phyloP scores from a whole-genome alignment of 805 yeast genomes.

The Yamadazyma takamatsuzukensis region DNA sequence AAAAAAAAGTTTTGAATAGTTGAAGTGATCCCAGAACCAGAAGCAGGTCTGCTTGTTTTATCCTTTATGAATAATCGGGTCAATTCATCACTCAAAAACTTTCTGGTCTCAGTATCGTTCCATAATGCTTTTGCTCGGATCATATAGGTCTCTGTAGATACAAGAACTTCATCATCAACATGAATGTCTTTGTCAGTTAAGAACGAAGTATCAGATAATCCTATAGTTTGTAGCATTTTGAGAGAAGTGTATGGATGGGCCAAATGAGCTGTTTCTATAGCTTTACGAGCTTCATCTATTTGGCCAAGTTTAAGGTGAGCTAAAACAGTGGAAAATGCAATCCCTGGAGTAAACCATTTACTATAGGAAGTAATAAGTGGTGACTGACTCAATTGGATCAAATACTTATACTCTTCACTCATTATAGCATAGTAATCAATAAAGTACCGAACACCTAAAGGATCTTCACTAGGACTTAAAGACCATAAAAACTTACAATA shows the following conservation, averaged over 20 bases:
- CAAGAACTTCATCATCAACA: slow-evolving; percentile 26
- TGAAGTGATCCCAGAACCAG: slow-evolving; percentile 9
- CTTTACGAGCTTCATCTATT: slow-evolving; percentile 41
- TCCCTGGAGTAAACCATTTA: slow-evolving; percentile 70
- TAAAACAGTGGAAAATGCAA: slow-evolving; percentile 61
- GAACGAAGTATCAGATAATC: slow-evolving; percentile 20
- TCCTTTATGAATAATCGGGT: slow-evolving; percentile 15
- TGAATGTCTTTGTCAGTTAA: slow-evolving; percentile 19
- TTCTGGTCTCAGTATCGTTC: slow-evolving; percentile 44
- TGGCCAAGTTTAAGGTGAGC: slow-evolving; percentile 51
- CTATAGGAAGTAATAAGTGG: slow-evolving; percentile 54
- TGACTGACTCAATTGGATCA: slow-evolving; percentile 55
- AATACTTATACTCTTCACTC: slow-evolving; percentile 60
- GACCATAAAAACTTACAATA: slow-evolving; percentile 70
- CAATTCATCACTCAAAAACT: slow-evolving; percentile 47
- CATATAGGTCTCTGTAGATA: slow-evolving; percentile 56
- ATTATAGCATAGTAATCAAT: slow-evolving; percentile 74
- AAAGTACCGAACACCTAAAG: slow-evolving; percentile 77
- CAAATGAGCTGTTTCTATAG: slow-evolving; percentile 48
- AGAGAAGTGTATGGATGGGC: slow-evolving; percentile 58
- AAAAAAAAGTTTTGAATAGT: slow-evolving; percentile 14
- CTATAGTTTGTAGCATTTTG: slow-evolving; percentile 46
- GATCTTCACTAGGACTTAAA: slow-evolving; percentile 75
- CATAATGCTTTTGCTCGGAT: slow-evolving; percentile 54
- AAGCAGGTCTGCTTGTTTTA: background rate